Conservation (phyloP, 208 protist species). For the Leishmania arabica region DNA sequence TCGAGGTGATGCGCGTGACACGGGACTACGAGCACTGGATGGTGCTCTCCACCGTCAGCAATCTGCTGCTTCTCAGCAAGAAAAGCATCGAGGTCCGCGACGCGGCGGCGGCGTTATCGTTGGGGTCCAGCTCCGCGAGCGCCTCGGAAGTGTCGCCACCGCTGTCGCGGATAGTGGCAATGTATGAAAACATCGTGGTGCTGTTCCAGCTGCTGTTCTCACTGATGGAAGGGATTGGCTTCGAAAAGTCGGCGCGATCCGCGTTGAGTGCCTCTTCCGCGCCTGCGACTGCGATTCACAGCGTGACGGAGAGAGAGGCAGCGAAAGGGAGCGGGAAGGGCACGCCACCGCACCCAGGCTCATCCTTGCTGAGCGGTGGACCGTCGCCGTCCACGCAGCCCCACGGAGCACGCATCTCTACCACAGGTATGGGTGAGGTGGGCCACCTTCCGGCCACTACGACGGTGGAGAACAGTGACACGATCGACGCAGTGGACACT, state of each 20-base stretch:
- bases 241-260: slow-evolving; percentile 10
- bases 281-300: not conserved
- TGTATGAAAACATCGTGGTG: slow-evolving; percentile 76
- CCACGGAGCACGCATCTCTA: too few relatives aligned
- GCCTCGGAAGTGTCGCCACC: slow-evolving; percentile 1
- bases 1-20: slow-evolving; percentile 48
- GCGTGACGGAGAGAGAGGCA: not conserved
- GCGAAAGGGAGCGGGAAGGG: not conserved
- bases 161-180: slow-evolving; percentile 42
- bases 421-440: not conserved
- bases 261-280: not conserved
- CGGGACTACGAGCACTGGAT: slow-evolving; percentile 51
- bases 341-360: not conserved
- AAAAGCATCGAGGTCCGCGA: slow-evolving; percentile 23
- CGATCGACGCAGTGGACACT: not conserved
- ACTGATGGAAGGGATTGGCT: slow-evolving; percentile 33
- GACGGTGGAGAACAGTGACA: not conserved
- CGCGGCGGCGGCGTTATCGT: not conserved
- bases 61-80: slow-evolving; percentile 44
- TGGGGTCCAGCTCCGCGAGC: not conserved
- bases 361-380: not conserved
- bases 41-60: slow-evolving; percentile 54
- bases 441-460: not conserved
- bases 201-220: slow-evolving; percentile 36
- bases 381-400: not conserved